Evolutionary conservation across 2,329 filamentous ascomycete genomes (phyloP).

Genomic region (Trichoderma sp.): DNA sequence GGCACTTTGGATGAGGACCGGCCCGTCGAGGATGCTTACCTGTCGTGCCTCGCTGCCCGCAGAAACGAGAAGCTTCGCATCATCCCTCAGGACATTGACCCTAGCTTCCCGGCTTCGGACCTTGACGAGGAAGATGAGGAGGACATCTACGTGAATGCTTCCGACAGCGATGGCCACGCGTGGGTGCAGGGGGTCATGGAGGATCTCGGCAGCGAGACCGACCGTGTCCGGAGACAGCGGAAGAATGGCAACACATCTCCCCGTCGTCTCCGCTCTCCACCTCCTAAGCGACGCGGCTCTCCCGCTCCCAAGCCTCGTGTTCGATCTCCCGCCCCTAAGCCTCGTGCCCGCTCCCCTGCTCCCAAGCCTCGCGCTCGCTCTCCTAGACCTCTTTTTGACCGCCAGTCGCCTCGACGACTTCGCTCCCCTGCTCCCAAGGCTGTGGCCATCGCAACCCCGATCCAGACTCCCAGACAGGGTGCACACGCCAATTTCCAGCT

Average conservation of each 20-base stretch:
- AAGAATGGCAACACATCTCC: slow-evolving; percentile 53
- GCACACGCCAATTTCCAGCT: slow-evolving; percentile 43
- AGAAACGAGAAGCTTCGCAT: slow-evolving; percentile 77
- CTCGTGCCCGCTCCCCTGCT: slow-evolving; percentile 37
- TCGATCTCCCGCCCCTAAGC: slow-evolving; percentile 47
- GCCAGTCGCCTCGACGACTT: slow-evolving; percentile 69
- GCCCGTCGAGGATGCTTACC: slow-evolving; percentile 89
- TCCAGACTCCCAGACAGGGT: slow-evolving; percentile 44
- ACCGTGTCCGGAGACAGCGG: slow-evolving; percentile 50
- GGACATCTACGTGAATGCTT: slow-evolving; percentile 60
- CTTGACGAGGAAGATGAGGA: slow-evolving; percentile 83
- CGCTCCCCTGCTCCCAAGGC: slow-evolving; percentile 68
- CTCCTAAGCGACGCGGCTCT: slow-evolving; percentile 37
- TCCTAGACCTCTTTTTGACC: slow-evolving; percentile 58
- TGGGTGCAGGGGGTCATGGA: slow-evolving; percentile 75
- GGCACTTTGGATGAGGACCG: slow-evolving; percentile 95
- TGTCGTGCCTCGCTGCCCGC: slow-evolving; percentile 78
- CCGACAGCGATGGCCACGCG: slow-evolving; percentile 67
- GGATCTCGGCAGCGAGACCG: slow-evolving; percentile 61
- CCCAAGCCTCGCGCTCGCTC: slow-evolving; percentile 54
- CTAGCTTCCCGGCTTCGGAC: slow-evolving; percentile 94
- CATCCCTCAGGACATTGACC: slow-evolving; percentile 96
- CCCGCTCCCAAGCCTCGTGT: slow-evolving; percentile 44
- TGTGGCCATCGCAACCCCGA: slow-evolving; percentile 39
- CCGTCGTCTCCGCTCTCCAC: slow-evolving; percentile 49